Percentiles rank a stretch among this genome's conserved stretches.
Evolutionary conservation across 768 basidiomycete species (phyloP).

Genomic region (Lentinus brumalis): DNA sequence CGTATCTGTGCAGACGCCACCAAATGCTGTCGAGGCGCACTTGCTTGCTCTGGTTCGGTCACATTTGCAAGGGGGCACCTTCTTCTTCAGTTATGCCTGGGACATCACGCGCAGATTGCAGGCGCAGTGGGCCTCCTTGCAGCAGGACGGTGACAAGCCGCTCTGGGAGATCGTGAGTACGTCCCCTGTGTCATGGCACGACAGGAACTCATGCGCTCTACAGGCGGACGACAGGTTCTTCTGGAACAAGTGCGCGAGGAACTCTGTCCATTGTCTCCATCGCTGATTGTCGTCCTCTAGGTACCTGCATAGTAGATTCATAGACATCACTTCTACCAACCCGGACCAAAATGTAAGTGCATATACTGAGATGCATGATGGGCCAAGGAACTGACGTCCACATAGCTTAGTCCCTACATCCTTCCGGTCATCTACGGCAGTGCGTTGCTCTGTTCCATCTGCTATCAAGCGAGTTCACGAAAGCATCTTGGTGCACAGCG

Average conservation of each 20-base stretch:
- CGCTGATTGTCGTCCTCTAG: constrained; percentile 27
- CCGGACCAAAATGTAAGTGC: constrained; percentile 66
- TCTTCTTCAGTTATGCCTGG: constrained; percentile 90
- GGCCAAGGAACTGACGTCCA: constrained; percentile 19
- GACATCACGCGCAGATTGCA: constrained; percentile 89
- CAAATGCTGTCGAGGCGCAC: constrained; percentile 87
- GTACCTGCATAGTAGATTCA: constrained; percentile 62
- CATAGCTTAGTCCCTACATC: constrained; percentile 83
- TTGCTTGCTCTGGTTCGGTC: constrained; percentile 83
- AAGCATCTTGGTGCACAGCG: constrained; percentile 46
- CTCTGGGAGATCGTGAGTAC: constrained; percentile 77
- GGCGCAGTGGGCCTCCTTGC: constrained; percentile 66
- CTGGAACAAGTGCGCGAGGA: constrained; percentile 78
- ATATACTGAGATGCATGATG: neutral
- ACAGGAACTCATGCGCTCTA: constrained; percentile 10
- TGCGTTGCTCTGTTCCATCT: constrained; percentile 45
- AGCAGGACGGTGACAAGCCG: constrained; percentile 52
- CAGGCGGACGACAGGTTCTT: constrained; percentile 97
- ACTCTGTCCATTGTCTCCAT: neutral
- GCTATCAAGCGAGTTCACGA: neutral
- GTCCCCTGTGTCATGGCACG: neutral
- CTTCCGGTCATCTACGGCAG: constrained; percentile 95
- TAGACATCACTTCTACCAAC: constrained; percentile 51
- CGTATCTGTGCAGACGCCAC: constrained; percentile 64
- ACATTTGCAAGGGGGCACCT: constrained; percentile 77